Conservation (phyloP, 805 yeast species). For the Wickerhamomyces tratensis region DNA sequence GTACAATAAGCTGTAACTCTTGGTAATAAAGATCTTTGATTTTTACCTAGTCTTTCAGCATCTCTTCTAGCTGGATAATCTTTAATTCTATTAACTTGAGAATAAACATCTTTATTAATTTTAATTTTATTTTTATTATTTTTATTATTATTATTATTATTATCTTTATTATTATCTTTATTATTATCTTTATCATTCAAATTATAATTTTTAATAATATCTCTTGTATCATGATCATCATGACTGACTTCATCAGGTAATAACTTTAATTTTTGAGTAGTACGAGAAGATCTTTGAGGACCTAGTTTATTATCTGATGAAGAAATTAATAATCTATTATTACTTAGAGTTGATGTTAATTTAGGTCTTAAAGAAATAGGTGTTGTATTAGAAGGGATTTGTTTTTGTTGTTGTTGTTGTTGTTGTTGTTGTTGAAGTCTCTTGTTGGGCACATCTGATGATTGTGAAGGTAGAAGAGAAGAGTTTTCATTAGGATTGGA, state of each 20-base stretch:
- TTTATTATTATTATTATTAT: slow-evolving; percentile 4
- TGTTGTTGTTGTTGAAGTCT: too few species aligned
- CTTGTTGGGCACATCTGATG: too few species aligned
- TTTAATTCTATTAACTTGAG: slow-evolving; percentile 75
- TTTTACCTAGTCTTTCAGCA: slow-evolving; percentile 86
- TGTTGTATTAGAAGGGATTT: not conserved
- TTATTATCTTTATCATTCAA: slow-evolving; percentile 4
- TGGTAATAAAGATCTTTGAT: slow-evolving; percentile 67
- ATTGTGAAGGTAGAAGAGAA: too few species aligned
- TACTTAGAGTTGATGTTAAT: not conserved
- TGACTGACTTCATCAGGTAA: slow-evolving; percentile 50
- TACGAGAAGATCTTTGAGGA: slow-evolving; percentile 66
- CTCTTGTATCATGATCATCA: slow-evolving; percentile 7
- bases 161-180: not conserved
- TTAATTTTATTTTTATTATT: slow-evolving; percentile 13
- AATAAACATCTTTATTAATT: slow-evolving; percentile 47
- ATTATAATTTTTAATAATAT: too few species aligned
- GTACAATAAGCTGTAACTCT: slow-evolving; percentile 96
- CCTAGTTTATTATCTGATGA: slow-evolving; percentile 35
- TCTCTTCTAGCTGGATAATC: slow-evolving; percentile 87
- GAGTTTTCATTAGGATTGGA: too few species aligned
- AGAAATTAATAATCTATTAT: not conserved
- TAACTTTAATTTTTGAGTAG: slow-evolving; percentile 62
- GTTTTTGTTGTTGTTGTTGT: too few species aligned
- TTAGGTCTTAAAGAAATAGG: not conserved